Conservation (phyloP, 257 asterid species). For the Marsdenia floribunda region DNA sequence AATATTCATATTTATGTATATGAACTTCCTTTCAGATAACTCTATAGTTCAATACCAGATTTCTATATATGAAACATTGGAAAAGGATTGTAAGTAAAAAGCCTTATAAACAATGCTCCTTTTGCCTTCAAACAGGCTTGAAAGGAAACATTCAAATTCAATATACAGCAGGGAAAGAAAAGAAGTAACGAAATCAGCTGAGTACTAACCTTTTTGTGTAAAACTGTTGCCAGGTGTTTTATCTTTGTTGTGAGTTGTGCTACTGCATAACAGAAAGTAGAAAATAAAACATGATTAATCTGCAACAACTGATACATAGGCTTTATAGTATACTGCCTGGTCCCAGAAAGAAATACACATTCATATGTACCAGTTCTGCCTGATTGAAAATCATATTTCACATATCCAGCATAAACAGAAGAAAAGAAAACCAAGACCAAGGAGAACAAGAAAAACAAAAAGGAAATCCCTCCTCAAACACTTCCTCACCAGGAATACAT, state of each 20-base stretch:
- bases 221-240: constrained; percentile 51
- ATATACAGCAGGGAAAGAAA: neutral
- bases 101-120: neutral
- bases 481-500: neutral
- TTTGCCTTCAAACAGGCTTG: neutral
- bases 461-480: no score
- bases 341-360: neutral
- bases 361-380: neutral
- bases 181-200: neutral
- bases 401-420: neutral
- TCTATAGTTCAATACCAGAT: neutral
- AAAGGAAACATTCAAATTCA: neutral
- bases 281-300: constrained; percentile 5
- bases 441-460: no score
- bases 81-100: neutral
- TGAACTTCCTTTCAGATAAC: neutral
- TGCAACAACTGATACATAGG: neutral
- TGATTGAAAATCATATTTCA: neutral
- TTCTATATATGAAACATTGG: neutral
- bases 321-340: neutral
- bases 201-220: constrained; percentile 62
- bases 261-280: constrained; percentile 37
- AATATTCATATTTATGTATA: no score
- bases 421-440: neutral
- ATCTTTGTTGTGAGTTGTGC: constrained; percentile 90